Evolutionary conservation across 164 flowering plant species (phyloP).

Genomic region (Macadamia integrifolia): DNA sequence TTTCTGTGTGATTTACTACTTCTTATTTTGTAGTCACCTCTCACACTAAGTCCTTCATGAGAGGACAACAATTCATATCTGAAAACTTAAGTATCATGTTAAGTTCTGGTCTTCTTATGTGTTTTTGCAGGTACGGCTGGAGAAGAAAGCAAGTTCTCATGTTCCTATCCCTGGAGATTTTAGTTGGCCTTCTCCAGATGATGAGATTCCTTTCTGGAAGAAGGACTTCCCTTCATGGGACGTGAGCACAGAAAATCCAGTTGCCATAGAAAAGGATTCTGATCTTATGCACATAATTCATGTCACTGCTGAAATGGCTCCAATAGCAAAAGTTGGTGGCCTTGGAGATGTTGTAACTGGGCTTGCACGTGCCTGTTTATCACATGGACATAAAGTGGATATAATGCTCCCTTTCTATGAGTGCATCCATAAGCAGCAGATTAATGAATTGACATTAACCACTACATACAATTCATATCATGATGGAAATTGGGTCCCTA

Average conservation of each 20-base stretch:
- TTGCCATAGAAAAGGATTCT: conserved; percentile 33
- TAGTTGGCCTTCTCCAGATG: conserved; percentile 62
- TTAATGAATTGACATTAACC: conserved; percentile 31
- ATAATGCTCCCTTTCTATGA: conserved; percentile 66
- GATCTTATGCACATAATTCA: conserved; percentile 50
- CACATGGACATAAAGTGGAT: conserved; percentile 57
- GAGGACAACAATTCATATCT: neutral
- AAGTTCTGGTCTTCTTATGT: neutral
- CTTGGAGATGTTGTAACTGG: conserved; percentile 83
- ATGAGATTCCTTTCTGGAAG: conserved; percentile 58
- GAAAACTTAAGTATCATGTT: neutral
- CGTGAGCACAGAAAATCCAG: conserved; percentile 14
- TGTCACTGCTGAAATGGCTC: conserved; percentile 78
- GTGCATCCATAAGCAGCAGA: conserved; percentile 47
- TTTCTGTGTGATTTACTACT: neutral
- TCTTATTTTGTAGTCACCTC: neutral
- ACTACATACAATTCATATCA: conserved; percentile 41
- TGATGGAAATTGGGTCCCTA: conserved; percentile 52
- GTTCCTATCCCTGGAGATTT: conserved; percentile 13
- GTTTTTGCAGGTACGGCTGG: conserved; percentile 23
- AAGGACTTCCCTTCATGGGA: conserved; percentile 34
- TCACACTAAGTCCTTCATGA: neutral
- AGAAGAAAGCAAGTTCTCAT: conserved; percentile 8
- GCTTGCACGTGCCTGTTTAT: conserved; percentile 56
- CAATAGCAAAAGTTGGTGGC: conserved; percentile 70